A percentile compares a stretch with the other conserved stretches of the same genome.
Evolutionary conservation across 2,329 filamentous ascomycete species (phyloP).

Genomic region (Arachnomyces sp.): DNA sequence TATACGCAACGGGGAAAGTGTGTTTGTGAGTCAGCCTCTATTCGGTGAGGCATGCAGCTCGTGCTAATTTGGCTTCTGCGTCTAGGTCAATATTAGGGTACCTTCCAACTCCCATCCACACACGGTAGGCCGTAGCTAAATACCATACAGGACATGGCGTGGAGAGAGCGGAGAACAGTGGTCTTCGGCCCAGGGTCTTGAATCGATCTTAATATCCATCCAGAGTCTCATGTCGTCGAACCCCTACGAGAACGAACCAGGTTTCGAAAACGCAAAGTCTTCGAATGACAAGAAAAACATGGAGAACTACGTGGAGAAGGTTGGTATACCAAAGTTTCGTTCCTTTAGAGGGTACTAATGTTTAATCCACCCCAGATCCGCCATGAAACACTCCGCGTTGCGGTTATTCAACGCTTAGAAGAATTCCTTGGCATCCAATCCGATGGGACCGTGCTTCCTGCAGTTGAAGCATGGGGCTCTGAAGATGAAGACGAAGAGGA

Average conservation of each 20-base stretch:
- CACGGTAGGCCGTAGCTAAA: slow-evolving; percentile 8
- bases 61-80: slow-evolving; percentile 12
- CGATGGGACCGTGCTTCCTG: slow-evolving; percentile 37
- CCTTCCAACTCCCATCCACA: slow-evolving; percentile 10
- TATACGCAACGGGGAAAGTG: slow-evolving; percentile 84
- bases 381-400: slow-evolving; percentile 80
- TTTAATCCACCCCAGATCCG: slow-evolving; percentile 54
- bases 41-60: neutral
- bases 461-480: slow-evolving; percentile 16
- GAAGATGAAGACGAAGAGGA: slow-evolving; percentile 27
- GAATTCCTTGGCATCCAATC: slow-evolving; percentile 60
- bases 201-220: slow-evolving; percentile 89
- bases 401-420: slow-evolving; percentile 79
- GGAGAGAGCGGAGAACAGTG: slow-evolving; percentile 87
- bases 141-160: slow-evolving; percentile 67
- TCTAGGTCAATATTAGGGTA: slow-evolving; percentile 77
- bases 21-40: slow-evolving; percentile 61
- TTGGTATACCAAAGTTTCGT: slow-evolving; percentile 23
- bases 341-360: slow-evolving; percentile 9
- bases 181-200: slow-evolving; percentile 91
- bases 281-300: slow-evolving; percentile 64
- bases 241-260: slow-evolving; percentile 93
- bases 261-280: slow-evolving; percentile 69
- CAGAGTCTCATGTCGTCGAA: slow-evolving; percentile 92
- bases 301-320: slow-evolving; percentile 70